These are phyloP conservation scores for Gossypioides kirkii DNA, from an alignment of 345 rosid species.

Conservation along the genomic window DNA sequence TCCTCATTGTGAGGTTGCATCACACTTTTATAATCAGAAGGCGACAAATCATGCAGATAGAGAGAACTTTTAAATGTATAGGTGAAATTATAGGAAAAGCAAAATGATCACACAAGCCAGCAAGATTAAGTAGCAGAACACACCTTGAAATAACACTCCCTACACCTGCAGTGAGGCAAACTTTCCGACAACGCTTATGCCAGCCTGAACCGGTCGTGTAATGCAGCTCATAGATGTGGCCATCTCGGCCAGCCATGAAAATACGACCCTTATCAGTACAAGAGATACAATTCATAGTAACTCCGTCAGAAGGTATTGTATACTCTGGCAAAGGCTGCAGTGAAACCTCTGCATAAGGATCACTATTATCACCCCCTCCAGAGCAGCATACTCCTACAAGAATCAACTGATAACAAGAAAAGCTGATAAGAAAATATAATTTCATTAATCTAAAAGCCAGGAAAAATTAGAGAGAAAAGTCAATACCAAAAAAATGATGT, in stretches of 20 bases:
- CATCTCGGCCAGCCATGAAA: slow-evolving; percentile 92
- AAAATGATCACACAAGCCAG: slow-evolving; percentile 4
- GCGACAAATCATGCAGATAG: background rate
- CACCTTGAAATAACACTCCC: slow-evolving; percentile 94
- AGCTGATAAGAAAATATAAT: slow-evolving; percentile 16
- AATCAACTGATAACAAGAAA: slow-evolving; percentile 57
- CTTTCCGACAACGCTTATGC: slow-evolving; percentile 86
- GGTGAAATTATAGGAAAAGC: background rate
- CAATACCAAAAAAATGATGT: background rate
- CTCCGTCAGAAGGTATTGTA: slow-evolving; percentile 82
- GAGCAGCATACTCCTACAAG: slow-evolving; percentile 96
- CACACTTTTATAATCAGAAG: background rate
- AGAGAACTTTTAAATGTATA: background rate
- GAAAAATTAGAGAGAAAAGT: slow-evolving; percentile 6
- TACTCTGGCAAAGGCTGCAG: slow-evolving; percentile 90
- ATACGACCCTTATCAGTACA: slow-evolving; percentile 84
- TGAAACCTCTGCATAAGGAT: slow-evolving; percentile 91
- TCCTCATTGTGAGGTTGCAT: background rate
- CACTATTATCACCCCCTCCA: slow-evolving; percentile 69
- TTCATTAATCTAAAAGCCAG: slow-evolving; percentile 6
- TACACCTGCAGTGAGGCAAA: slow-evolving; percentile 91
- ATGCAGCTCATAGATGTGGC: slow-evolving; percentile 78
- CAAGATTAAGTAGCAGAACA: slow-evolving; percentile 2
- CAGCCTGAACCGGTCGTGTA: slow-evolving; percentile 89
- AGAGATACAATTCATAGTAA: slow-evolving; percentile 81